phyloP scores from a whole-genome alignment of 176 grass and related monocot species.

The Secale cereale region DNA sequence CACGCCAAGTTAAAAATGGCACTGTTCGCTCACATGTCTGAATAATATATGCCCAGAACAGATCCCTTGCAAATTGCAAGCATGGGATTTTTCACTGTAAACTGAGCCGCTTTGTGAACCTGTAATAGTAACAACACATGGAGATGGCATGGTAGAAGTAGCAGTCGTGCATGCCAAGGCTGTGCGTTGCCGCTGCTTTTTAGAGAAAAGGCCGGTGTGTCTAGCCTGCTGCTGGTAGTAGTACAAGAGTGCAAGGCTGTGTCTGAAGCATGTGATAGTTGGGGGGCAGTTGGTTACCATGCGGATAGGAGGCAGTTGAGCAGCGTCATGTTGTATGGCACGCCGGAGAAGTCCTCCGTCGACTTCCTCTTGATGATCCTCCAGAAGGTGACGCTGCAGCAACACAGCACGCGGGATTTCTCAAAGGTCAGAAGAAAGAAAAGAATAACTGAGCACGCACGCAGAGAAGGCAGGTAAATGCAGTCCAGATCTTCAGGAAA shows the following conservation, averaged over 20 bases:
- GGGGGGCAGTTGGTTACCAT: slow-evolving; percentile 42
- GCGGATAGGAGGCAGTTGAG: slow-evolving; percentile 98
- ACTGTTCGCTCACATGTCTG: background rate
- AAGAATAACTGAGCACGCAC: background rate
- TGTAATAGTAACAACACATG: no score
- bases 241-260: background rate
- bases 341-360: slow-evolving; percentile 95
- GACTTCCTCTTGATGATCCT: slow-evolving; percentile 78
- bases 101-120: background rate
- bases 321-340: slow-evolving; percentile 98
- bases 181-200: background rate
- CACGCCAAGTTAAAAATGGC: background rate
- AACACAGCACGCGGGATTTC: background rate
- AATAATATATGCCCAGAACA: background rate
- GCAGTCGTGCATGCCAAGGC: background rate
- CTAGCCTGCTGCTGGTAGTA: background rate
- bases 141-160: background rate
- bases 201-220: background rate
- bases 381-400: slow-evolving; percentile 76
- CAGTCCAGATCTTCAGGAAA: no score
- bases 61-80: background rate
- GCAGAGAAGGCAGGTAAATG: background rate
- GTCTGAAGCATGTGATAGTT: background rate
- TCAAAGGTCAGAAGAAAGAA: background rate
- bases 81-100: background rate